A percentile compares a stretch with the other conserved stretches of the same genome.
phyloP scores from a whole-genome alignment of 495 filamentous ascomycete species.

The Xylaria castorea region DNA sequence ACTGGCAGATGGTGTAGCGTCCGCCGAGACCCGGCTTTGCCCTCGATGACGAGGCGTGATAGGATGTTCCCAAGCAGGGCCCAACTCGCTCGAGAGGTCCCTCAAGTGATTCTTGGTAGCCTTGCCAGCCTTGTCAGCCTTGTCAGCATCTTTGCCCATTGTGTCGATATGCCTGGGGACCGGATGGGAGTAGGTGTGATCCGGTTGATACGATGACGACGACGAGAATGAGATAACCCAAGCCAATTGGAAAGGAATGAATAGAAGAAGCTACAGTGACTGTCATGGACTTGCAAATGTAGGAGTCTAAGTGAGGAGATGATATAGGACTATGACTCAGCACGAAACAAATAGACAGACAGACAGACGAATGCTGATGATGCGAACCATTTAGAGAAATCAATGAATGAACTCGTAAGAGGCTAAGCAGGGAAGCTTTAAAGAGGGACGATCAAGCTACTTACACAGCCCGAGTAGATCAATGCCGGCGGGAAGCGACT shows the following conservation, averaged over 20 bases:
- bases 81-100: constrained; percentile 27
- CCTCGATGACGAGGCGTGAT: constrained; percentile 19
- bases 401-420: constrained; percentile 8
- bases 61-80: constrained; percentile 29
- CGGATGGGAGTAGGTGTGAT: background rate
- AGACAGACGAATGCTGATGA: constrained; percentile 10
- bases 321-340: constrained; percentile 4
- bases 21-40: background rate
- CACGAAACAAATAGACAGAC: constrained; percentile 4
- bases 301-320: constrained; percentile 3
- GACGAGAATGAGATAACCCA: constrained; percentile 12
- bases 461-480: constrained; percentile 14
- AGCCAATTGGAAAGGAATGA: background rate
- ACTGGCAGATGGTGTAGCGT: background rate
- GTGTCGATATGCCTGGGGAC: background rate
- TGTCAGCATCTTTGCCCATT: constrained; percentile 15
- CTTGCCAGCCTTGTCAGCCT: constrained; percentile 9
- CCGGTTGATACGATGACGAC: background rate
- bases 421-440: background rate
- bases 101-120: constrained; percentile 34
- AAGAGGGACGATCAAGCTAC: constrained; percentile 19
- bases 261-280: background rate
- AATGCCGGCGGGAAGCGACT: background rate
- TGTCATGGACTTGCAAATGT: background rate
- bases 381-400: constrained; percentile 7